Base-by-base conservation (phyloP, 495 filamentous ascomycete genomes). In the Daldinia grandis region DNA sequence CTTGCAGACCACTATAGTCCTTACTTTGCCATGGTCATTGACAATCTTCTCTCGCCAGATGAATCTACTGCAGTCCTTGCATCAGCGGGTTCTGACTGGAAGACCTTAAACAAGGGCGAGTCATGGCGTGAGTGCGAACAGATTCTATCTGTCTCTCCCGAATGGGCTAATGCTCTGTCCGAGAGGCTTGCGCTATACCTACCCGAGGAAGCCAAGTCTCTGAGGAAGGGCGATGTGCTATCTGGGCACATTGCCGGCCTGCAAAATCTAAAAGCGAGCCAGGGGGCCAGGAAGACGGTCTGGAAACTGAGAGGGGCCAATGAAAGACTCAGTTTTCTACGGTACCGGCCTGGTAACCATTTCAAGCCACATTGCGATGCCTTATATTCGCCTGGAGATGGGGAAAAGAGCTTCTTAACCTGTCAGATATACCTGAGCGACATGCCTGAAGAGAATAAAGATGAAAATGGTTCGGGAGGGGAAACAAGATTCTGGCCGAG, bases 321-420 rank as follows among this genome's bases (percentile, higher is more conserved):
- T 78, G 89, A 97, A 74, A 78, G 93, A 50, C 83, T 97, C 79
- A 81, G 93, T 35, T 94, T 97, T 76, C 79, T 97, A 47, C 91
- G 86, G 71, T 97, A 97, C 76, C 87, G 84, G 1, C 80, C 84
- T 5, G 92, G 92, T 0, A 87, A 93, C 71, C 95, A 90, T 76
- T 97, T 97, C 71, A 86, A 82, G 54, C 82, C 89, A 3, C 94
- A 97, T 76, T 89, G 87, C 72, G 94, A 97, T 78, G 91, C 85
- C 17, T 69, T 76, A 14, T 97, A 91, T 74, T 76, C 80, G 8
- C 90, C 87, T 2, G 83, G 87, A 71, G 69, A 65, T 12, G 86
- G 90, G 68, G 74, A 81, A 19, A 76, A 75, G 47, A 86, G 65
- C 27, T 69, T 78, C 37, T 62, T 93, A 75, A 92, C 92, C 0